Base-by-base conservation (phyloP, 352 stramenopile species). In the Pythium sukuiense region DNA sequence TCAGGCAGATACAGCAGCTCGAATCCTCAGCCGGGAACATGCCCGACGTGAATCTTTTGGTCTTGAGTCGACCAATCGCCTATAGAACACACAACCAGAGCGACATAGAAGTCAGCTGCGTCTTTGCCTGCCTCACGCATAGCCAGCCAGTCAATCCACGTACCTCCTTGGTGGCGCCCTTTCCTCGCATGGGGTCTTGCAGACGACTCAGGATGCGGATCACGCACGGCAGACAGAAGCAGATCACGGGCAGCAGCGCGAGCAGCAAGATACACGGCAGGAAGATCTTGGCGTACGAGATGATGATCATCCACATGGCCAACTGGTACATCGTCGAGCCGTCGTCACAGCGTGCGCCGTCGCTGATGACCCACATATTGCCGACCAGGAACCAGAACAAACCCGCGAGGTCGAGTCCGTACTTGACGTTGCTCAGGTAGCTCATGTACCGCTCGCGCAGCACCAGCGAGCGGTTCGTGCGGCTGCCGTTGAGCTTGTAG, bases 271-370 rank as follows among this genome's bases (percentile, higher is more conserved):
- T 82, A 55, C 93, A 98, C 1, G 93, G 93, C 67, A 98, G 55
- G 39, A 97, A 97, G 68, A 98, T 95, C 77, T 98, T 96, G 65
- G 87, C 79, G 74, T 97, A 98, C 29, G 89, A 88, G 58, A 97
- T 96, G 68, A 97, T 71, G 64, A 98, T 94, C 82, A 97, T 96
- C 72, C 87, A 96, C 41, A 98, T 77, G 69, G 85, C 87, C 45
- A 93, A 74, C 59, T 91, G 83, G 73, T 95, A 95, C 72, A 92
- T 83, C 30, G 74, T 77, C 2, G 81, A 89, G 6, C 83, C 85
- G 50, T 90, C 85, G 61, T 95, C 79, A 62, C 86, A 93, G 46
- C 84, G 82, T 55, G 83, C 84, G 61, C 84, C 81, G 70, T 95
- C 84, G 67, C 82, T 92, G 63, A 95, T 89, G 73, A 95, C 81